Base-by-base conservation (phyloP, 495 filamentous ascomycete species). In the Lophiotrema nucula region DNA sequence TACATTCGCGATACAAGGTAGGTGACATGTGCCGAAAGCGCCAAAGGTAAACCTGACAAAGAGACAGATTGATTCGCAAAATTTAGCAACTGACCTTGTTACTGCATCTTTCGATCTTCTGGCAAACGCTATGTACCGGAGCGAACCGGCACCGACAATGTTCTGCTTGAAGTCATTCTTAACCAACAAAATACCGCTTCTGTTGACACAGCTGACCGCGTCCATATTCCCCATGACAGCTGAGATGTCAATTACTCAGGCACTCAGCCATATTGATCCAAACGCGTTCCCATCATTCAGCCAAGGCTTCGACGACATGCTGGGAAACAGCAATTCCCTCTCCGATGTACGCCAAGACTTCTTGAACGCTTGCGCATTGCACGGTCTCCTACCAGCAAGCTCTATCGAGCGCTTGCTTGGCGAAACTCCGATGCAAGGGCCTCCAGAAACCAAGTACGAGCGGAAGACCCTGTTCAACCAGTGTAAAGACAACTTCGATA, bases 341-440 rank as follows among this genome's bases (percentile, higher is more conserved):
- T 88, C 88, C 5, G 87, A 88, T 58, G 87, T 95, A 16, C 82
- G 90, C 1, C 88, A 92, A 66, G 92, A 98, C 44, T 96, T 98
- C 66, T 81, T 96, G 19, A 93, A 95, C 65, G 84, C 95, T 3
- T 97, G 92, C 67, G 88, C 85, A 61, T 78, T 95, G 27, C 95
- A 98, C 68, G 81, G 82, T 12, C 73, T 97, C 21, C 85, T 97
- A 21, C 84, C 84, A 0, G 86, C 90, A 61, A 74, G 80, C 19
- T 89, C 84, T 46, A 92, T 95, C 42, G 88, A 92, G 65, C 78
- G 79, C 0, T 77, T 97, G 18, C 72, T 97, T 0, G 92, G 90
- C 5, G 92, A 97, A 50, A 85, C 90, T 15, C 88, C 92, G 0
- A 88, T 93, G 72, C 84, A 90, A 62, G 88, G 83, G 19, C 72